Evolutionary conservation across 202 grass and related monocot genomes (phyloP), one percentile per base, ranked within the genome.

Genomic region (Panicum hallii): DNA sequence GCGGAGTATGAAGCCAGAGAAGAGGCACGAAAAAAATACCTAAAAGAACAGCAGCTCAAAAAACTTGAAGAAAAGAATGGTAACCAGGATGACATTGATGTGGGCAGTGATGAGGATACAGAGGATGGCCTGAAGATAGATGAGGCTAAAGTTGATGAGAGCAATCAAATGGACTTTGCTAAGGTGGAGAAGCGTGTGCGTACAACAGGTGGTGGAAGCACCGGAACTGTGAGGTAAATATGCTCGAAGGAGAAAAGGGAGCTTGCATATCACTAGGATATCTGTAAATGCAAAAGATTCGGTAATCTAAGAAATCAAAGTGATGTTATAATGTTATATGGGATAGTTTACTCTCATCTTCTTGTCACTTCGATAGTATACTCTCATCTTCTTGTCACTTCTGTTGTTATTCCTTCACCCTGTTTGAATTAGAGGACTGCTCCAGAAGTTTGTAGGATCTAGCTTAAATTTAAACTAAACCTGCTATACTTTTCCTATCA

Each of bases 71-170:
- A 94, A 79, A 99, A 96, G 63, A 91, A 96, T 45, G 85, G 67
- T 13, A 86, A 92, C 19, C 68, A 87, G 19, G 87, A 92, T 53
- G 91, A 26, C 72, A 91, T 87, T 53, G 81, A 83, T 52, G 79
- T 0, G 4, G 87, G 57, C 20, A 92, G 88, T 65, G 93, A 92
- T 52, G 89, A 87, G 45, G 92, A 94, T 69, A 91, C 90, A 70
- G 91, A 93, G 65, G 89, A 98, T 85, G 95, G 90, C 44, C 75
- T 96, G 17, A 96, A 92, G 84, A 89, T 99, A 67, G 97, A 99
- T 81, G 97, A 99, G 81, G 97, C 97, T 49, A 99, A 96, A 88
- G 97, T 99, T 52, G 93, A 94, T 63, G 97, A 99, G 88, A 96
- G 93, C 68, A 88, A 88, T 30, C 97, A 99, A 60, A 99, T 96